Base-by-base conservation (phyloP, 768 basidiomycete species). In the Gymnopilus junonius region DNA sequence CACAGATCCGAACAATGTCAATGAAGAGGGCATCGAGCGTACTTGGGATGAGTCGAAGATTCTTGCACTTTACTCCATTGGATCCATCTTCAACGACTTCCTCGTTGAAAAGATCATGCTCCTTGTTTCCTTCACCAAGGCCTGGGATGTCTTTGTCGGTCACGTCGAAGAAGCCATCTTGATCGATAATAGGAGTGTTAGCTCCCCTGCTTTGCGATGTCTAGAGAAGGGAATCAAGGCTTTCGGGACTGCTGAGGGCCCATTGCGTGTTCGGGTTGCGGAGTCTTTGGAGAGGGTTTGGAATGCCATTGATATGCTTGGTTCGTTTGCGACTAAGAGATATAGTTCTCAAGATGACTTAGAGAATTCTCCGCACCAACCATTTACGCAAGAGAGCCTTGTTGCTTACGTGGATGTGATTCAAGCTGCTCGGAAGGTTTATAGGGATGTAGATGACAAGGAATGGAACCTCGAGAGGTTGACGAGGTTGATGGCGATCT, bases 41-140 rank as follows among this genome's bases (percentile, higher is more conserved):
- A 83, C 88, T 27, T 95, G 93, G 90, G 92, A 94, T 71, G 95
- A 97, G 65, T 93, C 93, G 0, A 93, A 94, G 72, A 87, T 90
- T 27, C 85, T 98, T 32, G 93, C 94, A 0, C 76, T 97, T 50
- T 86, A 90, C 53, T 95, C 93, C 1, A 83, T 94, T 39, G 94
- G 94, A 1, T 85, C 89, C 0, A 90, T 98, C 60, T 88, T 97
- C 73, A 83, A 86, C 65, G 90, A 92, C 54, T 97, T 96, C 78
- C 73, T 95, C 11, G 76, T 85, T 1, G 76, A 84, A 3, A 92
- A 90, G 71, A 85, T 99, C 62, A 87, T 93, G 76, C 80, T 82
- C 39, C 82, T 97, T 3, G 80, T 86, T 0, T 86, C 88, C 2
- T 97, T 94, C 70, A 74, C 77, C 12, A 81, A 84, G 37, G 88